Evolutionary conservation across 192 early-diverging fungal species (phyloP).

Genomic region (Linnemannia zychae): DNA sequence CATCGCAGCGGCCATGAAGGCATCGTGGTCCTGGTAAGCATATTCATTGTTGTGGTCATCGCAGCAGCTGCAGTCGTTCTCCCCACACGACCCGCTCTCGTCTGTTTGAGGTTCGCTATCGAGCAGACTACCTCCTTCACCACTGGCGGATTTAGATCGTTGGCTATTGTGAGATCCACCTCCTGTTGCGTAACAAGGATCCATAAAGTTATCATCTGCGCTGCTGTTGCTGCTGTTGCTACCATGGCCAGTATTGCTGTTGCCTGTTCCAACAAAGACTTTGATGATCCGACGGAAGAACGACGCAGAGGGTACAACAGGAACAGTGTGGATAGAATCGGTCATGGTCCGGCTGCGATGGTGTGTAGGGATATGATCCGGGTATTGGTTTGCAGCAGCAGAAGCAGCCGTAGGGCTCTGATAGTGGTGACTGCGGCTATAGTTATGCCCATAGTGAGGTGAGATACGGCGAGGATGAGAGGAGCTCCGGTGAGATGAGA

Average conservation of each 20-base stretch:
- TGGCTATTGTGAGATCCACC: background rate
- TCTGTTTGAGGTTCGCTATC: conserved; percentile 19
- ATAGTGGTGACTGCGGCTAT: background rate
- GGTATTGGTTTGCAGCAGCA: background rate
- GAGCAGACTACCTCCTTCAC: background rate
- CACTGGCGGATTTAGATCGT: background rate
- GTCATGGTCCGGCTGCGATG: background rate
- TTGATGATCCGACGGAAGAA: conserved; percentile 36
- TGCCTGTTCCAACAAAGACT: conserved; percentile 17
- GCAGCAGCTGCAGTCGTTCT: conserved; percentile 33
- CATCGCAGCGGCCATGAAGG: background rate
- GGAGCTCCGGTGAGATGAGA: background rate
- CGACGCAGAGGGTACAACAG: conserved; percentile 24
- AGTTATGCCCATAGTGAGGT: background rate
- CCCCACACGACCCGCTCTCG: conserved; percentile 31
- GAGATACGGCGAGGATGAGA: background rate
- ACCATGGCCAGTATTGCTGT: background rate
- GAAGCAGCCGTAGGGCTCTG: conserved; percentile 13
- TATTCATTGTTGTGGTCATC: background rate
- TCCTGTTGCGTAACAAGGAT: background rate
- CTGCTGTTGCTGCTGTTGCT: background rate
- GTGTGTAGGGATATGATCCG: background rate
- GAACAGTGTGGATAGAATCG: background rate
- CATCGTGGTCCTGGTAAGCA: background rate
- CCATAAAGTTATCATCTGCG: background rate